phyloP scores from a whole-genome alignment of 441 rosid species.

The Erodium trifolium region DNA sequence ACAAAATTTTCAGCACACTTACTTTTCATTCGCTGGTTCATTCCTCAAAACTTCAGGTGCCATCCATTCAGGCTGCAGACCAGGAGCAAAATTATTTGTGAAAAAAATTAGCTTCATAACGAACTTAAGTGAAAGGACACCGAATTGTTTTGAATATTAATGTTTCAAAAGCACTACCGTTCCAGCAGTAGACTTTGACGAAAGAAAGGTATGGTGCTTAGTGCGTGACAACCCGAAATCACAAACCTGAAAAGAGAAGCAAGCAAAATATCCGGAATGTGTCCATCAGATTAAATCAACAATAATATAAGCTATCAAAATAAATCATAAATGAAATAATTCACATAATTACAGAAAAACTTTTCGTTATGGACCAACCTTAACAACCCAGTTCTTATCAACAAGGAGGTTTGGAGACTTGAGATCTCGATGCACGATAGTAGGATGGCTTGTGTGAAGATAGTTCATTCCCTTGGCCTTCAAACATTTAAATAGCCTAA shows the following conservation, averaged over 20 bases:
- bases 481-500: slow-evolving; percentile 12
- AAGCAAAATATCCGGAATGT: slow-evolving; percentile 8
- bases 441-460: slow-evolving; percentile 91
- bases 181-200: slow-evolving; percentile 97
- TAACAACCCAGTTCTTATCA: slow-evolving; percentile 92
- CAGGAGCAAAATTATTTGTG: slow-evolving; percentile 19
- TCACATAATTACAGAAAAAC: neutral
- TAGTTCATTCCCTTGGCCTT: slow-evolving; percentile 99
- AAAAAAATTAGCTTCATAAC: neutral
- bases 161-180: slow-evolving; percentile 45
- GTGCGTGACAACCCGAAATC: slow-evolving; percentile 94
- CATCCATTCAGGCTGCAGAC: slow-evolving; percentile 88
- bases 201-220: slow-evolving; percentile 85
- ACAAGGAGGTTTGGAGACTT: slow-evolving; percentile 97
- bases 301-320: slow-evolving; percentile 6
- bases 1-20: slow-evolving; percentile 26
- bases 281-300: slow-evolving; percentile 5
- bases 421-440: slow-evolving; percentile 22
- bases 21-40: slow-evolving; percentile 97
- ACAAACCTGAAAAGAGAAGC: slow-evolving; percentile 49
- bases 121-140: neutral
- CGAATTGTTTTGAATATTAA: neutral
- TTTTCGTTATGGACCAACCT: slow-evolving; percentile 37
- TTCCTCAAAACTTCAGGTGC: slow-evolving; percentile 37
- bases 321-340: slow-evolving; percentile 6